Conservation (phyloP, 768 basidiomycete species). For the Rhodotorula babjevae region DNA sequence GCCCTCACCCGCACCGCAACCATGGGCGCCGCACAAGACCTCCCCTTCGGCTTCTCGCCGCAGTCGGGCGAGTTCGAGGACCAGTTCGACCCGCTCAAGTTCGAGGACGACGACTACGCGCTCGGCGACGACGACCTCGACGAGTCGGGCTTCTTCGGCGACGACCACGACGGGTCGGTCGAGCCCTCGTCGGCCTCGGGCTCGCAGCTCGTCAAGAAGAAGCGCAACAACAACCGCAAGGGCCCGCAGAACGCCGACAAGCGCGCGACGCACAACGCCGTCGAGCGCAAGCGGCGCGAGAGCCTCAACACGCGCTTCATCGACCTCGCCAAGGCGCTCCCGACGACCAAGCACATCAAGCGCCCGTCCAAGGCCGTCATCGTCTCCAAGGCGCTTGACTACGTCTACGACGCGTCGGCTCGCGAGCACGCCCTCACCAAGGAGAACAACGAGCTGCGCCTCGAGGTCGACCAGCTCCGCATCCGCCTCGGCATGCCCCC, state of each 20-base stretch:
- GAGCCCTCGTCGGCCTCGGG: neutral
- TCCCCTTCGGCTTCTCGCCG: conserved; percentile 32
- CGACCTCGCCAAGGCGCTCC: conserved; percentile 74
- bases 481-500: conserved; percentile 63
- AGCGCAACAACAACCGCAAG: conserved; percentile 26
- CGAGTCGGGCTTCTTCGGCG: neutral
- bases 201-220: neutral
- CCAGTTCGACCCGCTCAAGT: conserved; percentile 17
- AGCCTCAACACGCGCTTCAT: conserved; percentile 82
- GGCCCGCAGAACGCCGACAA: conserved; percentile 66
- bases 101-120: conserved; percentile 11
- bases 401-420: conserved; percentile 65
- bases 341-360: conserved; percentile 82
- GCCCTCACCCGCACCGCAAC: neutral
- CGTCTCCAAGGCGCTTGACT: conserved; percentile 90
- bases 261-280: conserved; percentile 92
- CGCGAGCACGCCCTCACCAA: conserved; percentile 75
- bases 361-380: conserved; percentile 94
- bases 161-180: neutral
- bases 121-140: conserved; percentile 18
- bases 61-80: conserved; percentile 25
- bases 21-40: conserved; percentile 32
- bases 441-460: conserved; percentile 79
- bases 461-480: conserved; percentile 92
- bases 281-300: conserved; percentile 87